phyloP scores from a whole-genome alignment of 2,329 filamentous ascomycete genomes.

The Macrophomina tecta region DNA sequence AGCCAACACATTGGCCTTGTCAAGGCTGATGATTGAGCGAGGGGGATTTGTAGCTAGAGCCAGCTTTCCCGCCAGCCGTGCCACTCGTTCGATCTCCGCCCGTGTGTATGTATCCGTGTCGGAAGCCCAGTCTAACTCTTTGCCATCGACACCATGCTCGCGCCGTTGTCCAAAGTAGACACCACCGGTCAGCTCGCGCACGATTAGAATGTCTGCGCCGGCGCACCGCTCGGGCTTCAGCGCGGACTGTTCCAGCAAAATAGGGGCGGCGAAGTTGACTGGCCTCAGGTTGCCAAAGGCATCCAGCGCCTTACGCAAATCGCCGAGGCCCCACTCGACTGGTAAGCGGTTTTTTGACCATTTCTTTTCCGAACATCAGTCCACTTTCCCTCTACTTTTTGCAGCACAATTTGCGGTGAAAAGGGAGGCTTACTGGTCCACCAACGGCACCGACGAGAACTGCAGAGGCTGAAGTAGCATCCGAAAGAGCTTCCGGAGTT shows the following conservation, averaged over 20 bases:
- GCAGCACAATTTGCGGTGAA: no score
- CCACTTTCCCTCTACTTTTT: no score
- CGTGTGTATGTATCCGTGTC: constrained; percentile 92
- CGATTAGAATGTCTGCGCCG: constrained; percentile 89
- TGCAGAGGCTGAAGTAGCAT: constrained; percentile 84
- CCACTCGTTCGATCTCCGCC: constrained; percentile 85
- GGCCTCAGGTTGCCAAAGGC: constrained; percentile 95
- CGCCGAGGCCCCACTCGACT: constrained; percentile 82
- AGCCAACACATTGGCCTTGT: constrained; percentile 96
- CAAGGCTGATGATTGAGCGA: constrained; percentile 80
- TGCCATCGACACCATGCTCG: constrained; percentile 76
- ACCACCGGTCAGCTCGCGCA: constrained; percentile 89
- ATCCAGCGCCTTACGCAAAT: constrained; percentile 88
- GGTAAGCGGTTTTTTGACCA: no score
- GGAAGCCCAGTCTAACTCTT: constrained; percentile 59
- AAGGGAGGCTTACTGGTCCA: constrained; percentile 67
- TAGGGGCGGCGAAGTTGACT: constrained; percentile 91
- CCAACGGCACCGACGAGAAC: constrained; percentile 93
- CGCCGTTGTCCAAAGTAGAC: constrained; percentile 94
- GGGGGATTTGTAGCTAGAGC: constrained; percentile 79
- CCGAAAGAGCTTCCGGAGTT: constrained; percentile 80
- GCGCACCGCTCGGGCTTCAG: constrained; percentile 85
- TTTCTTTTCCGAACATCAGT: no score
- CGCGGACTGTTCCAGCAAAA: constrained; percentile 82
- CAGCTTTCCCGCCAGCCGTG: constrained; percentile 79